phyloP scores from a whole-genome alignment of 352 stramenopile species.

The Phytophthora litchii region DNA sequence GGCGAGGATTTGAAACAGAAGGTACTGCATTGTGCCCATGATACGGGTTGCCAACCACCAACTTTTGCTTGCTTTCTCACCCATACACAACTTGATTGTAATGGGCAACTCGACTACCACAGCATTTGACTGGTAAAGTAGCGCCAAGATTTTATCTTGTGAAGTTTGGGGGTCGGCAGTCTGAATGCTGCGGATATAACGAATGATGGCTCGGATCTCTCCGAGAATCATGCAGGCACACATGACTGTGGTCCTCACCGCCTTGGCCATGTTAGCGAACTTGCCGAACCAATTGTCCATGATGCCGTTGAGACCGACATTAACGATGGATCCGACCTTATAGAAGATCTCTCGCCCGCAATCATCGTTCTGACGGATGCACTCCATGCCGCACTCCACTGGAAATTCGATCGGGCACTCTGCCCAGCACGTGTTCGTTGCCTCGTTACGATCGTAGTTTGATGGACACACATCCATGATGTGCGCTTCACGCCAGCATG shows the following conservation, averaged over 20 bases:
- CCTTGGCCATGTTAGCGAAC: constrained; percentile 39
- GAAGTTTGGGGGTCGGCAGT: constrained; percentile 32
- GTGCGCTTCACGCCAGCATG: neutral
- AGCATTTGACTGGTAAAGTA: constrained; percentile 46
- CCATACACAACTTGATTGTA: constrained; percentile 45
- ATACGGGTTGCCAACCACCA: constrained; percentile 32
- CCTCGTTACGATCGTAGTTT: neutral
- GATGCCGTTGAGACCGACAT: constrained; percentile 40
- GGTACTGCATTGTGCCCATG: constrained; percentile 21
- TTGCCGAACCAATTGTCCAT: constrained; percentile 56
- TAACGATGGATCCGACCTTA: constrained; percentile 40
- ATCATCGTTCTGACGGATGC: neutral
- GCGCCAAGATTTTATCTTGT: constrained; percentile 36
- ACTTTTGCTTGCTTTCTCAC: constrained; percentile 10
- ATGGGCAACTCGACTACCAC: constrained; percentile 48
- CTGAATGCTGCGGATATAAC: constrained; percentile 34
- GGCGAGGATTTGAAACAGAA: constrained; percentile 25
- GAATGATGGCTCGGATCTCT: constrained; percentile 32
- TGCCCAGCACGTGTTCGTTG: neutral
- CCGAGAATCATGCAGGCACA: constrained; percentile 37
- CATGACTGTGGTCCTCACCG: constrained; percentile 35
- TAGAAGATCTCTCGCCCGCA: constrained; percentile 27
- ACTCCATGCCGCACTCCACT: neutral
- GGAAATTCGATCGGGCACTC: neutral
- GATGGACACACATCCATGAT: neutral